These are phyloP conservation scores for Yamadazyma aaseri DNA, from an alignment of 1,139 yeast genomes.

Conservation along the genomic window DNA sequence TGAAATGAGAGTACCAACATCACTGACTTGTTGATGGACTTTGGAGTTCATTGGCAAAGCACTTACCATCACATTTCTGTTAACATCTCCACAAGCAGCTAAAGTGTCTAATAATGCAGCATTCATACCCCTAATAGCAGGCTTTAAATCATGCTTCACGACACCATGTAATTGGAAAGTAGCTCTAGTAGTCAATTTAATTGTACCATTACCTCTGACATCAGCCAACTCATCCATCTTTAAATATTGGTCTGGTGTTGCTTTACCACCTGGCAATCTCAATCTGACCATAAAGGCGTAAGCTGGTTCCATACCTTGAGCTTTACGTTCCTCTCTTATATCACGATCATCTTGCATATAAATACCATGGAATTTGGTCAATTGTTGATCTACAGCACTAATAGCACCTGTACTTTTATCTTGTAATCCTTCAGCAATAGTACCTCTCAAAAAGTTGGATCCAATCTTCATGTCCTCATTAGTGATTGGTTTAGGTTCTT, in stretches of 20 bases:
- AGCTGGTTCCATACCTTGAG: slow-evolving; percentile 92
- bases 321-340: slow-evolving; percentile 86
- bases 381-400: slow-evolving; percentile 88
- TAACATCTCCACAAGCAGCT: slow-evolving; percentile 98
- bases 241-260: slow-evolving; percentile 87
- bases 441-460: slow-evolving; percentile 88
- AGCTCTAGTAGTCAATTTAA: slow-evolving; percentile 94
- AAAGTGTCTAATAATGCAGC: slow-evolving; percentile 87
- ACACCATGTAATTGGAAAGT: slow-evolving; percentile 97
- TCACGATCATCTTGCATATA: slow-evolving; percentile 99
- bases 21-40: slow-evolving; percentile 73
- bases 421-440: slow-evolving; percentile 80
- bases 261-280: slow-evolving; percentile 90
- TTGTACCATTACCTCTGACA: slow-evolving; percentile 85
- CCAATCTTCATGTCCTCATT: slow-evolving; percentile 93
- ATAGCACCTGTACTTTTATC: slow-evolving; percentile 91
- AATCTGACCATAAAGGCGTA: slow-evolving; percentile 96
- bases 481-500: slow-evolving; percentile 94
- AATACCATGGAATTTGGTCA: slow-evolving; percentile 96
- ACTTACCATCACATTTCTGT: slow-evolving; percentile 90
- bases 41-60: slow-evolving; percentile 85
- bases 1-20: slow-evolving; percentile 63
- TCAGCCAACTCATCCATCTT: slow-evolving; percentile 80
- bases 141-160: slow-evolving; percentile 84
- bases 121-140: slow-evolving; percentile 92